These are phyloP conservation scores for Fusarium agapanthi DNA, from an alignment of 2,329 filamentous ascomycete species.

Conservation along the genomic window DNA sequence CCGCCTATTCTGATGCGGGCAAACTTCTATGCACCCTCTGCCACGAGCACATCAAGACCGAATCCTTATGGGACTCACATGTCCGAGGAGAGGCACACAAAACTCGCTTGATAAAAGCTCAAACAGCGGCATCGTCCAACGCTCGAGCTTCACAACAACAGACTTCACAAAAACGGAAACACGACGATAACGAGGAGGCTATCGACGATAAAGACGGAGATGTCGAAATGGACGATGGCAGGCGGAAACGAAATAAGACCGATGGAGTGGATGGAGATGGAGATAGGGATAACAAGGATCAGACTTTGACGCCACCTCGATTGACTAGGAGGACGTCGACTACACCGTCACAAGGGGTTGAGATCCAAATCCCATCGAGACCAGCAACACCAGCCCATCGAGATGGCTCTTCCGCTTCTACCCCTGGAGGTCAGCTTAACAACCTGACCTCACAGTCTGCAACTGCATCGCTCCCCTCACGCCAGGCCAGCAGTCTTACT, in stretches of 20 bases:
- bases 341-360: constrained; percentile 64
- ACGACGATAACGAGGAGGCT: constrained; percentile 47
- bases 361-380: constrained; percentile 70
- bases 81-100: constrained; percentile 57
- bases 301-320: constrained; percentile 51
- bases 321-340: constrained; percentile 58
- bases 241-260: constrained; percentile 58
- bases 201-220: constrained; percentile 42
- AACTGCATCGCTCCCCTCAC: constrained; percentile 45
- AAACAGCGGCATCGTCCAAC: constrained; percentile 26
- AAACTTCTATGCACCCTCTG: constrained; percentile 75
- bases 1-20: constrained; percentile 72
- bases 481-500: constrained; percentile 38
- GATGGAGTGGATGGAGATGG: constrained; percentile 42
- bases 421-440: constrained; percentile 42
- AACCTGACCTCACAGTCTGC: constrained; percentile 18
- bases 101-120: constrained; percentile 36
- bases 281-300: constrained; percentile 34
- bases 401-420: constrained; percentile 54
- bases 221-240: constrained; percentile 48
- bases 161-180: constrained; percentile 47
- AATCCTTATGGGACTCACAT: constrained; percentile 74
- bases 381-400: constrained; percentile 66
- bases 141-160: constrained; percentile 23
- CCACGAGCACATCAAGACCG: constrained; percentile 69